Percentiles rank a stretch among this genome's conserved stretches.
Evolutionary conservation across 139 green algal genomes (phyloP).

Genomic region (Coelastrella sp.): DNA sequence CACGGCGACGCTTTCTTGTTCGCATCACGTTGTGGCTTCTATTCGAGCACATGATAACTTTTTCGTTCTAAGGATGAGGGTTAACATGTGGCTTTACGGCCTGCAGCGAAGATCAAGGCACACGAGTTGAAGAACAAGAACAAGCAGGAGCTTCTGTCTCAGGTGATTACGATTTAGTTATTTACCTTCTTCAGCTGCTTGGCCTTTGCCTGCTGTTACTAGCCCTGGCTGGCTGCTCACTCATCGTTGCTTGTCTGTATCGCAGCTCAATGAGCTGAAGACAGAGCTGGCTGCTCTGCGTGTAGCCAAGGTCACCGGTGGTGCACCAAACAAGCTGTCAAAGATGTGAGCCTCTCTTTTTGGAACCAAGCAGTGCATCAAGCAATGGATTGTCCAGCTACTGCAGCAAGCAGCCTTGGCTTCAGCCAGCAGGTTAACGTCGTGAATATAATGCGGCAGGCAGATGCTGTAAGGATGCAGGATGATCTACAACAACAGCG

Average conservation of each 20-base stretch:
- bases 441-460: no score
- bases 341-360: slow-evolving; percentile 87
- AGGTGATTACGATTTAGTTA: slow-evolving; percentile 61
- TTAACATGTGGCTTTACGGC: not conserved
- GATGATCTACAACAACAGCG: not conserved
- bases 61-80: not conserved
- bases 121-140: slow-evolving; percentile 95
- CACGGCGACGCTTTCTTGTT: not conserved
- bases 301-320: slow-evolving; percentile 99
- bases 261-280: slow-evolving; percentile 98
- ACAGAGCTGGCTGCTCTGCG: slow-evolving; percentile 93
- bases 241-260: slow-evolving; percentile 6
- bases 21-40: no score
- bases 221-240: not conserved
- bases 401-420: not conserved
- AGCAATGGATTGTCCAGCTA: not conserved
- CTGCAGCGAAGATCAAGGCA: slow-evolving; percentile 93
- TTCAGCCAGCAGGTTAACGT: no score
- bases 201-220: not conserved
- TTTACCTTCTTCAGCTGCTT: not conserved
- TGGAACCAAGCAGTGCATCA: not conserved
- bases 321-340: slow-evolving; percentile 99
- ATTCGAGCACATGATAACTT: not conserved
- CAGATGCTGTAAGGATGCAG: no score
- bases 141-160: slow-evolving; percentile 91